phyloP scores from a whole-genome alignment of 768 basidiomycete genomes.

The Suillus brevipes region DNA sequence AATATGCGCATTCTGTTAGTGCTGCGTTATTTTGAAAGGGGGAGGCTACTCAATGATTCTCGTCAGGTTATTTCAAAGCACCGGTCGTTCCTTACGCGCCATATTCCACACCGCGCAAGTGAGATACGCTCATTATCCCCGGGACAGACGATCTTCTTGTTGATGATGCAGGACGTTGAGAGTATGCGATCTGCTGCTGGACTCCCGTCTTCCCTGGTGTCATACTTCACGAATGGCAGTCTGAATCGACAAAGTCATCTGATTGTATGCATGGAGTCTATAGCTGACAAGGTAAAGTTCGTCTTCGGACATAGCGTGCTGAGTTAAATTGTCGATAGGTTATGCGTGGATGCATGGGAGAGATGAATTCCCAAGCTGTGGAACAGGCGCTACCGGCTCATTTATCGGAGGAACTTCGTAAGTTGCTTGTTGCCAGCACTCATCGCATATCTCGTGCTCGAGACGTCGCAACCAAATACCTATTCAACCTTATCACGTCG shows the following conservation, averaged over 20 bases:
- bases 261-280: slow-evolving; percentile 76
- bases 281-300: slow-evolving; percentile 74
- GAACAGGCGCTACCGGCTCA: slow-evolving; percentile 73
- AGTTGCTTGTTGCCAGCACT: slow-evolving; percentile 75
- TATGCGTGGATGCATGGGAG: slow-evolving; percentile 69
- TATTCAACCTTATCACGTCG: slow-evolving; percentile 82
- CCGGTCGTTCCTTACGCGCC: slow-evolving; percentile 58
- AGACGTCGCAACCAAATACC: slow-evolving; percentile 78
- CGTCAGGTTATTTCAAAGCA: slow-evolving; percentile 70
- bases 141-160: slow-evolving; percentile 82
- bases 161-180: slow-evolving; percentile 87
- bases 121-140: slow-evolving; percentile 76
- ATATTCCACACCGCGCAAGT: slow-evolving; percentile 61
- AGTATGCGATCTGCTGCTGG: slow-evolving; percentile 80
- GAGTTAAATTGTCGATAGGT: slow-evolving; percentile 50
- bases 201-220: slow-evolving; percentile 75
- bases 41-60: slow-evolving; percentile 10
- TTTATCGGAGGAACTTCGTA: slow-evolving; percentile 71
- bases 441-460: slow-evolving; percentile 82
- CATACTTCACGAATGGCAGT: slow-evolving; percentile 86
- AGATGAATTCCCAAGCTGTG: slow-evolving; percentile 72
- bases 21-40: not conserved
- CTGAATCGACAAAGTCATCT: slow-evolving; percentile 72
- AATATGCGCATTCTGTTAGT: slow-evolving; percentile 74
- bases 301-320: not conserved